Evolutionary conservation across 148 eudicot species (phyloP).

Genomic region (Spergularia marina): DNA sequence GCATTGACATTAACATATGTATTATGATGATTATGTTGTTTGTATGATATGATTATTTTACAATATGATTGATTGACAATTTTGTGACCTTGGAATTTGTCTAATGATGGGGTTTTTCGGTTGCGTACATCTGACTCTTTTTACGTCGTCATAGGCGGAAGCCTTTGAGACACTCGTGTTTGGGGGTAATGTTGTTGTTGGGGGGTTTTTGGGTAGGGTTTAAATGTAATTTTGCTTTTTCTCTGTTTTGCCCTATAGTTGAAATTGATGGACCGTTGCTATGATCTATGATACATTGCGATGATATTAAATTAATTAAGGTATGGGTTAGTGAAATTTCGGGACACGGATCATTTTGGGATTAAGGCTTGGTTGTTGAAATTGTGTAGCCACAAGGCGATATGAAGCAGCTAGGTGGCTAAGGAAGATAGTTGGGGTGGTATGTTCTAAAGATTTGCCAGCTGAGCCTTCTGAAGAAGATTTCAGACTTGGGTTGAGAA

Average conservation of each 20-base stretch:
- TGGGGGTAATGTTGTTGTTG: too few species aligned
- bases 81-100: too few species aligned
- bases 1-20: background rate
- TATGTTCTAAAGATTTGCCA: slow-evolving; percentile 82
- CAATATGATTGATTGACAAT: background rate
- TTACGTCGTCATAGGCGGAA: too few species aligned
- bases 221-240: background rate
- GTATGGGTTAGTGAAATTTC: slow-evolving; percentile 15
- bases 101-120: too few species aligned
- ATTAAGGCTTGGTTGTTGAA: background rate
- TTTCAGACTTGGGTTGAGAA: slow-evolving; percentile 79
- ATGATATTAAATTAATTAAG: background rate
- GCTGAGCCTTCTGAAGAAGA: slow-evolving; percentile 94
- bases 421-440: slow-evolving; percentile 83
- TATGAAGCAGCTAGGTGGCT: slow-evolving; percentile 90
- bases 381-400: slow-evolving; percentile 65
- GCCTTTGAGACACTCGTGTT: too few species aligned
- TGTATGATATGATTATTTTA: background rate
- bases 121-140: too few species aligned
- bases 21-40: background rate
- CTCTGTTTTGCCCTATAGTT: background rate
- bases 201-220: background rate
- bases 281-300: background rate
- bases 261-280: background rate
- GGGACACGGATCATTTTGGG: background rate